A percentile compares a stretch with the other conserved stretches of the same genome.
These are phyloP conservation scores for Elsinoe fawcettii DNA, from an alignment of 2,329 filamentous ascomycete genomes.

Conservation along the genomic window DNA sequence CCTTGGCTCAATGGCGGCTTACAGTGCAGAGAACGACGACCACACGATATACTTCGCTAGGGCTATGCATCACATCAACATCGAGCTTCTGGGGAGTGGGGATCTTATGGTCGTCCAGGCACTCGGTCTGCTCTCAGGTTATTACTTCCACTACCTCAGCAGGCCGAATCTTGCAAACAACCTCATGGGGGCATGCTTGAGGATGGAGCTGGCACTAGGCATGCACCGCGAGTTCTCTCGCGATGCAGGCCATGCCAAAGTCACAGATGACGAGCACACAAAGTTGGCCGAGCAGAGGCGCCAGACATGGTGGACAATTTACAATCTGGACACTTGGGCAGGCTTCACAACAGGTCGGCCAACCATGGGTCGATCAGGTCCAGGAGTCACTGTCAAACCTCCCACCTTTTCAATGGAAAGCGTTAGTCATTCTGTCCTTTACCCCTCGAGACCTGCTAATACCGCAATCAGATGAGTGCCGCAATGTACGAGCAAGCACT, in stretches of 20 bases:
- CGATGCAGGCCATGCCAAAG: neutral
- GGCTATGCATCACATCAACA: slow-evolving; percentile 25
- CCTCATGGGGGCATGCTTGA: slow-evolving; percentile 28
- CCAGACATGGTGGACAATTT: slow-evolving; percentile 67
- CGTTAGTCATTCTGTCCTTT: neutral
- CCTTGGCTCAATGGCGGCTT: slow-evolving; percentile 26
- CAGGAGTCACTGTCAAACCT: slow-evolving; percentile 56
- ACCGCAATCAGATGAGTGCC: slow-evolving; percentile 27
- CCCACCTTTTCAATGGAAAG: slow-evolving; percentile 40
- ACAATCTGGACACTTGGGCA: slow-evolving; percentile 67
- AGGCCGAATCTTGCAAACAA: slow-evolving; percentile 28
- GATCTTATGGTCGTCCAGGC: slow-evolving; percentile 27
- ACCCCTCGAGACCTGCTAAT: slow-evolving; percentile 29
- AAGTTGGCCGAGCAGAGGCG: slow-evolving; percentile 53
- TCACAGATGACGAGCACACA: slow-evolving; percentile 34
- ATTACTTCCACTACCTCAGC: slow-evolving; percentile 29
- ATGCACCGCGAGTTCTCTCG: slow-evolving; percentile 25
- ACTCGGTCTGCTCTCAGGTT: slow-evolving; percentile 26
- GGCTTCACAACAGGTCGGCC: slow-evolving; percentile 63
- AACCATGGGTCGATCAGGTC: slow-evolving; percentile 59
- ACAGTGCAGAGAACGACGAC: slow-evolving; percentile 23
- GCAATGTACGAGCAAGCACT: slow-evolving; percentile 45
- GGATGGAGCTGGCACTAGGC: slow-evolving; percentile 28
- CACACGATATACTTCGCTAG: slow-evolving; percentile 27
- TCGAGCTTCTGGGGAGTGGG: slow-evolving; percentile 27